phyloP scores from a whole-genome alignment of 2,329 filamentous ascomycete species.

The Fusarium graminum region DNA sequence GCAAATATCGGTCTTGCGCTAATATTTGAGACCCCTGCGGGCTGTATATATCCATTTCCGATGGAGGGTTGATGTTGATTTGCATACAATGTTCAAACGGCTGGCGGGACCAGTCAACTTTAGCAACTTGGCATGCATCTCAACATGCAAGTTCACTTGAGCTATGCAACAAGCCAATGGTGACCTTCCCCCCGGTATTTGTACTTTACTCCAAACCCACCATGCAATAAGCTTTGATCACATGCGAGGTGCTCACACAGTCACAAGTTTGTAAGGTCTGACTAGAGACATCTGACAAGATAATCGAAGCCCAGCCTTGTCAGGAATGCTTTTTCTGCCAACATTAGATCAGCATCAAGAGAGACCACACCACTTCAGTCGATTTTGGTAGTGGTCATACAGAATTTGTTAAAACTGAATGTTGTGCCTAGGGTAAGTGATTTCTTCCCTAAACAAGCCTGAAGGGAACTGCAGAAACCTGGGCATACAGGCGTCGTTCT shows the following conservation, averaged over 20 bases:
- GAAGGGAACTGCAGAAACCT: conserved; percentile 11
- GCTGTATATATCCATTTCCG: conserved; percentile 2
- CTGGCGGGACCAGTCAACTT: not conserved
- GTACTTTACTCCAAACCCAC: too few species aligned
- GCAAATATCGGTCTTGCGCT: too few species aligned
- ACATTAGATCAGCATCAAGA: not conserved
- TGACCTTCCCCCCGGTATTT: not conserved
- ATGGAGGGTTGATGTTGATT: not conserved
- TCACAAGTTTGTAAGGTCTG: too few species aligned
- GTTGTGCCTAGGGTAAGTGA: not conserved
- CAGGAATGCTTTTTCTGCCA: not conserved
- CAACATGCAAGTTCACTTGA: not conserved
- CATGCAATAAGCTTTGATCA: too few species aligned
- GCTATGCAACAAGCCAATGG: not conserved
- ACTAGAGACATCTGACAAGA: too few species aligned
- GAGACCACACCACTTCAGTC: not conserved
- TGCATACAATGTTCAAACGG: not conserved
- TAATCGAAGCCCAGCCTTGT: not conserved
- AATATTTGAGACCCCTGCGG: too few species aligned
- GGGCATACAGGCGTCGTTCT: conserved; percentile 4
- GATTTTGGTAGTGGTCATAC: not conserved
- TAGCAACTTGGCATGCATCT: not conserved
- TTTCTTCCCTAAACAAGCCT: too few species aligned
- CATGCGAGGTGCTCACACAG: too few species aligned
- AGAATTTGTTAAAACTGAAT: not conserved